Base-by-base conservation (phyloP, 176 grass and related monocot species). In the maize (Zea mays) region DNA sequence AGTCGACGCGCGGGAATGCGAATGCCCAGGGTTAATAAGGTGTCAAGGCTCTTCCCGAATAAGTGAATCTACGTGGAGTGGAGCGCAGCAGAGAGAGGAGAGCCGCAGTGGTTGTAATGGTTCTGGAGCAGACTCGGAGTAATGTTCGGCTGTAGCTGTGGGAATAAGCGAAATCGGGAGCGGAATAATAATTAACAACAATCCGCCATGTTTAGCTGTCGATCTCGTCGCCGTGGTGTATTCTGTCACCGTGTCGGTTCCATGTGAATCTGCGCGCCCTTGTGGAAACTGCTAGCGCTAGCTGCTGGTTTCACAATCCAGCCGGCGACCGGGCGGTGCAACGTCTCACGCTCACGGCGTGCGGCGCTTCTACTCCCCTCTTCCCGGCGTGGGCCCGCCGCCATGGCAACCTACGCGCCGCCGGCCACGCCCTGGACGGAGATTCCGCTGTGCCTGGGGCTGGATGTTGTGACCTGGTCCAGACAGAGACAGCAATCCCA, bases 1-100 rank as follows among this genome's bases (percentile, higher is more conserved):
- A 92, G 41, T 78, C 39, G 5, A 85, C 70, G 79, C 84, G 84
- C 67, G 14, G 65, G 82, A 76, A 80, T 35, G 39, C 0, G 82
- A 76, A 80, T 35, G 39, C 0, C 14, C 65, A 62, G 43, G 55
- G 54, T 56, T 83, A 79, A 79, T 16, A 27, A 27, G 27, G 0
- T 27, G 33, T 61, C 14, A 40, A 4, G 12, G 27, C 46, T 71
- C 27, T 54, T 6, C n/a, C 33, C 16, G 5, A 50, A 7, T 7
- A 16, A 12, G 5, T 3, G 57, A 56, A 46, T 54, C 11, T 43
- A 75, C 62, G 60, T 5, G 8, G 42, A 1, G 60, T 5, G 8
- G 42, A 1, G 1, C 60, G 60, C 67, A 43, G 41, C 69, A 62
- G 74, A 8, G 11, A 65, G 83, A 78, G 40, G 17, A 59, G 68